Evolutionary conservation across 345 rosid species (phyloP).

Genomic region (Eucalyptus victrix): DNA sequence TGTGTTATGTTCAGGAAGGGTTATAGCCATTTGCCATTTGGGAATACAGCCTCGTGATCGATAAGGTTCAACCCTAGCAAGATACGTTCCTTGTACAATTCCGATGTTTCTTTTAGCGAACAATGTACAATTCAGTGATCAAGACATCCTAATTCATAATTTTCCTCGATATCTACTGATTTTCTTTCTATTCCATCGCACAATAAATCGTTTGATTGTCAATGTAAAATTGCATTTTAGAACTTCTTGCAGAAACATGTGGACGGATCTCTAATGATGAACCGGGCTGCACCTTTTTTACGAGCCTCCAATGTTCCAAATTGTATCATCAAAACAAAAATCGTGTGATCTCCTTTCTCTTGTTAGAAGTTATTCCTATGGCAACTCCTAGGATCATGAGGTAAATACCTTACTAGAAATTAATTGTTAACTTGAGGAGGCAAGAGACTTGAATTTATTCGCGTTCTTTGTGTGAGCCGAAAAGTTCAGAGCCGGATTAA

Average conservation of each 20-base stretch:
- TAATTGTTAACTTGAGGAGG: neutral
- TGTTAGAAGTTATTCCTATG: neutral
- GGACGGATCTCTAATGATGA: neutral
- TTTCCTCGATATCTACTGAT: neutral
- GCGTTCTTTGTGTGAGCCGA: neutral
- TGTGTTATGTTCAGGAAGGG: neutral
- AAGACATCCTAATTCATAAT: neutral
- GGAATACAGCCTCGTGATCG: neutral
- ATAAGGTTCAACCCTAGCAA: neutral
- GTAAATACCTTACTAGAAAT: neutral
- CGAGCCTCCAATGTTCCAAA: neutral
- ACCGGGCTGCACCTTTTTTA: neutral
- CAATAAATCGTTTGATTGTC: neutral
- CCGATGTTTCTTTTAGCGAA: neutral
- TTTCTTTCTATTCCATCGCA: neutral
- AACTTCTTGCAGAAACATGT: neutral
- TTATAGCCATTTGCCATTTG: neutral
- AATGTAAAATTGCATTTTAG: neutral
- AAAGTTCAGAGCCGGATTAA: neutral
- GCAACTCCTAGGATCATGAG: neutral
- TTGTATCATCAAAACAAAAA: neutral
- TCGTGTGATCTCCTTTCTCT: neutral
- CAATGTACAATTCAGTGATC: neutral
- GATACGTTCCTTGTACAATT: neutral
- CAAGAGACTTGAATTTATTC: neutral